Evolutionary conservation across 257 asterid genomes (phyloP).

Genomic region (Nicotiana noctiflora): DNA sequence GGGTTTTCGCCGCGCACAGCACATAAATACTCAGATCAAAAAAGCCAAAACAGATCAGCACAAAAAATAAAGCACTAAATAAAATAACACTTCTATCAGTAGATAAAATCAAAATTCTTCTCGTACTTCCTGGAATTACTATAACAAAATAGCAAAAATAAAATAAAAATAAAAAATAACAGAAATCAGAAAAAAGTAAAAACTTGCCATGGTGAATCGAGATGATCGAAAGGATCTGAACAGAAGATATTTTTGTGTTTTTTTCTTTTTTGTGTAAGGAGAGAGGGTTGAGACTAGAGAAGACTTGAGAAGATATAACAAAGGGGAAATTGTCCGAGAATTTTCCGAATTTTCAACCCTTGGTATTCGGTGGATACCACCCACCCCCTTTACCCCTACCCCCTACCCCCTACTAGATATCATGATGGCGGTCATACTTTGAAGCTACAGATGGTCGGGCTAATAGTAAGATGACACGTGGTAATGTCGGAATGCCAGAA

Average conservation of each 20-base stretch:
- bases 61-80: not conserved
- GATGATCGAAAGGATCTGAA: not conserved
- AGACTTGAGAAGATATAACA: not conserved
- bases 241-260: not conserved
- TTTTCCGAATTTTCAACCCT: constrained; percentile 3
- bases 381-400: too few relatives aligned
- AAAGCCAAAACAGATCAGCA: not conserved
- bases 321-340: not conserved
- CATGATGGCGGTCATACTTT: constrained; percentile 8
- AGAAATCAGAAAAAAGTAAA: not conserved
- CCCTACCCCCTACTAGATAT: not conserved
- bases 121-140: not conserved
- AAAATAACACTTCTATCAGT: not conserved
- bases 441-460: not conserved
- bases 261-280: not conserved
- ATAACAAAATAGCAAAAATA: not conserved
- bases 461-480: not conserved
- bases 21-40: constrained; percentile 1
- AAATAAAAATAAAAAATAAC: not conserved
- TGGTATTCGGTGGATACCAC: not conserved
- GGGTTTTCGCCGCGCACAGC: not conserved
- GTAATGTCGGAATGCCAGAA: not conserved
- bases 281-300: not conserved
- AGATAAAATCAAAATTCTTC: not conserved
- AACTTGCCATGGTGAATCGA: not conserved